phyloP scores from a whole-genome alignment of 2,329 filamentous ascomycete genomes.

The Penicillium polonicum region DNA sequence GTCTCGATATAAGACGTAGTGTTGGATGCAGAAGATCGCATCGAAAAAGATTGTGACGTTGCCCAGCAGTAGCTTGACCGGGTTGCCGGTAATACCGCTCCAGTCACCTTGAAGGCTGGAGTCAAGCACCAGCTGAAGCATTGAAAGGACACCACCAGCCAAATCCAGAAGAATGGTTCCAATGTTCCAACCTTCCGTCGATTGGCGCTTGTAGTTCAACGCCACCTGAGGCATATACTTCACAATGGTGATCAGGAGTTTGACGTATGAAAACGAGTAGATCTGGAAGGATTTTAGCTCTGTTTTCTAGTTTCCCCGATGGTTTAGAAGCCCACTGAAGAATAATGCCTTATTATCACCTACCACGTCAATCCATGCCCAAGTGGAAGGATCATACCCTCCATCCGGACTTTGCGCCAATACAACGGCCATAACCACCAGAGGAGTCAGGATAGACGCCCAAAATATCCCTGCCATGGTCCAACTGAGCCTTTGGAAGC shows the following conservation, averaged over 20 bases:
- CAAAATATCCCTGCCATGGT: slow-evolving; percentile 68
- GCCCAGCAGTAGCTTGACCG: slow-evolving; percentile 81
- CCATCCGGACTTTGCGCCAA: slow-evolving; percentile 40
- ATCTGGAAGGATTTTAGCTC: slow-evolving; percentile 42
- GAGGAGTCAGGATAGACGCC: slow-evolving; percentile 58
- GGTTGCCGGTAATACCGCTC: slow-evolving; percentile 87
- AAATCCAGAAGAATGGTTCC: slow-evolving; percentile 80
- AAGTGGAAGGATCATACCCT: slow-evolving; percentile 50
- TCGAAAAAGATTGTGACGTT: slow-evolving; percentile 88
- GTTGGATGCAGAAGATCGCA: slow-evolving; percentile 79
- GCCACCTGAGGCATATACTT: slow-evolving; percentile 90
- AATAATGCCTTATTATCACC: slow-evolving; percentile 18
- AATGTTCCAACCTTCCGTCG: slow-evolving; percentile 86
- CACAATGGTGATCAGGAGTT: slow-evolving; percentile 80
- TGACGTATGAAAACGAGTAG: slow-evolving; percentile 78
- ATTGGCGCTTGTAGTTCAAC: slow-evolving; percentile 79
- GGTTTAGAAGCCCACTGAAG: not conserved
- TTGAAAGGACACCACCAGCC: slow-evolving; percentile 74
- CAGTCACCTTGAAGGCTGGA: slow-evolving; percentile 81
- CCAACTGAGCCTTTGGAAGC: slow-evolving; percentile 55
- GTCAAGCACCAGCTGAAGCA: slow-evolving; percentile 80
- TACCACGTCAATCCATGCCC: slow-evolving; percentile 67
- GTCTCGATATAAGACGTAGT: slow-evolving; percentile 73
- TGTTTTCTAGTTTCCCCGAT: no score
- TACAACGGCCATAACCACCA: slow-evolving; percentile 44